Base-by-base conservation (phyloP, 2,329 filamentous ascomycete species). In the Stagonosporopsis chrysanthemi region DNA sequence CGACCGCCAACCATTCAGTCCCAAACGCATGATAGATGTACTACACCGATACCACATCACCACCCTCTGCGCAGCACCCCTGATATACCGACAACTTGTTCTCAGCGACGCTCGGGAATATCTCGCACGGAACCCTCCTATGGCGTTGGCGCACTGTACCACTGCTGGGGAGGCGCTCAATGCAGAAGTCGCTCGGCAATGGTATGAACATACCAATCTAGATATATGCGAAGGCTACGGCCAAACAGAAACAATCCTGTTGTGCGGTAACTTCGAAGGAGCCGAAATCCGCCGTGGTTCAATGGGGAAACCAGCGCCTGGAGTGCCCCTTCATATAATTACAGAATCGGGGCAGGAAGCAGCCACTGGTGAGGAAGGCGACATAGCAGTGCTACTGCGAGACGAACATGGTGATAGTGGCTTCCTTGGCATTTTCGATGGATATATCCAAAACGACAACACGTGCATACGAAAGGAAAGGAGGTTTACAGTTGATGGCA, bases 291-390 rank as follows among this genome's bases (percentile, higher is more conserved):
- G 48, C 3, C 49, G 43, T 26, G 55, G 55, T 9, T 58, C 55
- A 7, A 58, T 58, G 48, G 55, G 55, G 4, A 58, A 49, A 38
- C 55, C 55, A 23, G 55, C 43, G 19, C 55, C 55, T 35, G 55
- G 55, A 33, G 49, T 58, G 8, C 55, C 55, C 2, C 49, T 58
- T 4, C 43, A 52, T 19, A 15, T 58, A 36, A 43, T 58, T 15
- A 49, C 41, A 9, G 22, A 42, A 11, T 43, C 31, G 6, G 55
- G 55, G 17, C 36, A 11, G 4, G 48, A 53, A 17, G 19, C 48
- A 12, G 49, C 24, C 23, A 41, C 42, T 29, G 55, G 48, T 5
- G 55, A 52, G 14, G 55, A 58, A 43, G 55, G 55, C 11, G 48
- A 58, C 26, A 58, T 58, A 19, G 55, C 55, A 39, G 28, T 58